Conservation (phyloP, 345 rosid genomes). For the Acer saccharum region DNA sequence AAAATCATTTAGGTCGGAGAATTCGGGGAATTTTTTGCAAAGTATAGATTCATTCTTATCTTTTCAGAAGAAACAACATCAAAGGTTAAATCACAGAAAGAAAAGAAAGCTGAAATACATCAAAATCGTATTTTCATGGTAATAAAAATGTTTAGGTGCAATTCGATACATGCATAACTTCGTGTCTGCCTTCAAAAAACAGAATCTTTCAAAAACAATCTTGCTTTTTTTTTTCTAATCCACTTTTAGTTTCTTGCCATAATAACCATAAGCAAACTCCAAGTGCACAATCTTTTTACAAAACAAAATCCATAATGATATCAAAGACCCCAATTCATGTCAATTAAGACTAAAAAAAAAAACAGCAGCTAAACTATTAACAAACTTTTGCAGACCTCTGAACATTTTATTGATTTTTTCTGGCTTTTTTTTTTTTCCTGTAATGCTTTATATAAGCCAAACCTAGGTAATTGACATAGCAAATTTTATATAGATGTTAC, state of each 20-base stretch:
- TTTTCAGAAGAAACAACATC: too few relatives aligned
- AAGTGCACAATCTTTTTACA: background rate
- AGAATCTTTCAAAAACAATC: background rate
- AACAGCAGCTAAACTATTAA: background rate
- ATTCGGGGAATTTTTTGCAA: too few relatives aligned
- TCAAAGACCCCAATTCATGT: background rate
- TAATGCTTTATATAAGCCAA: too few relatives aligned
- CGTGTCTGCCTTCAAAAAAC: too few relatives aligned
- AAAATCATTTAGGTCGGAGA: too few relatives aligned
- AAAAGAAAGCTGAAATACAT: too few relatives aligned
- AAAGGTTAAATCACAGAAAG: too few relatives aligned
- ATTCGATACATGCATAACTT: too few relatives aligned
- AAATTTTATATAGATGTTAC: slow-evolving; percentile 14
- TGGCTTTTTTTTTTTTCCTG: background rate
- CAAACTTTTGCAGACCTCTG: background rate
- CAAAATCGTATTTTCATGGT: too few relatives aligned
- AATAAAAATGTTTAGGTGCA: too few relatives aligned
- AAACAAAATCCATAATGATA: background rate
- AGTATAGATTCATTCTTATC: too few relatives aligned
- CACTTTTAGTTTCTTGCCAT: background rate
- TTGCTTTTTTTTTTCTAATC: background rate
- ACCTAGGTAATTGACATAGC: too few relatives aligned
- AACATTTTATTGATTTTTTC: background rate
- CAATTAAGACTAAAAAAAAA: background rate
- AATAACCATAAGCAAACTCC: slow-evolving; percentile 7